phyloP scores from a whole-genome alignment of 148 eudicot genomes.

The Arbutus unedo region DNA sequence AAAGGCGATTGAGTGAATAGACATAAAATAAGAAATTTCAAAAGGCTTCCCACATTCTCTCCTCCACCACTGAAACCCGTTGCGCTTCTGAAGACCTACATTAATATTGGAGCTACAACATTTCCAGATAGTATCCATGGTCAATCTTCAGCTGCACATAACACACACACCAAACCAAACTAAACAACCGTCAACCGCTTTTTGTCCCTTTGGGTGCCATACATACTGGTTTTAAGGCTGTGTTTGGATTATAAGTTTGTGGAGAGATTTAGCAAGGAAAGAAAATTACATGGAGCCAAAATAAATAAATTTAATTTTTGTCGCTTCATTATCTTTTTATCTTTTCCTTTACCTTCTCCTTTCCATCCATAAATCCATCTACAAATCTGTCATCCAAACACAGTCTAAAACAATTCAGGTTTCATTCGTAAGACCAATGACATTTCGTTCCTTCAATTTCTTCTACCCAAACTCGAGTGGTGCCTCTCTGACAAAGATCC shows the following conservation, averaged over 20 bases:
- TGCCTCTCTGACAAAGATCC: constrained; percentile 13
- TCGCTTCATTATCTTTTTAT: background rate
- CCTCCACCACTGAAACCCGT: background rate
- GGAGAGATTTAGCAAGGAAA: background rate
- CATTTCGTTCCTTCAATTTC: constrained; percentile 32
- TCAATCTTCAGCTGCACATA: background rate
- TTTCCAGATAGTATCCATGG: background rate
- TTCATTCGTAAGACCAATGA: constrained; percentile 30
- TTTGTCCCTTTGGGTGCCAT: constrained; percentile 1
- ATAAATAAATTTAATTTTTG: background rate
- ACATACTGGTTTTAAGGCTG: constrained; percentile 1
- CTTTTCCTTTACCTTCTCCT: background rate
- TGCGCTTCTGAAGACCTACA: too few relatives aligned
- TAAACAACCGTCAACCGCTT: background rate
- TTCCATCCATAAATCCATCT: background rate
- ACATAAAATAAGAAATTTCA: background rate
- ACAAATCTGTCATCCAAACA: background rate
- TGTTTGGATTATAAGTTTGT: background rate
- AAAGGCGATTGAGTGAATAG: background rate
- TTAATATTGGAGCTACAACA: background rate
- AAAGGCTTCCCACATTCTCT: background rate
- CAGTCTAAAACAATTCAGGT: constrained; percentile 11
- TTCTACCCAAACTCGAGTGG: constrained; percentile 21
- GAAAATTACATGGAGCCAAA: background rate
- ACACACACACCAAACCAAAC: background rate